Evolutionary conservation across 305 asterid genomes (phyloP).

Genomic region (Fraxinus greggii): DNA sequence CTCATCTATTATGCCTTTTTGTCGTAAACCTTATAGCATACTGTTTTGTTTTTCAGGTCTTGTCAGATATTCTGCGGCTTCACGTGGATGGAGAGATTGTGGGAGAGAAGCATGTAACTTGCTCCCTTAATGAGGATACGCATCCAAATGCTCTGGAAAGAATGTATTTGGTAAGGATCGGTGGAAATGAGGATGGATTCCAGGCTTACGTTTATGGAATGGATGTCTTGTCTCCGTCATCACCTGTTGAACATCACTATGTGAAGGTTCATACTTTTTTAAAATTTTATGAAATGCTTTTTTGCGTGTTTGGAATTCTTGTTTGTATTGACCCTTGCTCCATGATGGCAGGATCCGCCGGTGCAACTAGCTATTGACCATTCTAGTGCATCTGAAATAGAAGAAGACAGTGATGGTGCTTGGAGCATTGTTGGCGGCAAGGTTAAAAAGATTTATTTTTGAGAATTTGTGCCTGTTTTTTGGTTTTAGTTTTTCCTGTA

Average conservation of each 20-base stretch:
- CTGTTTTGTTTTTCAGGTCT: constrained; percentile 46
- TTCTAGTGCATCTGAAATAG: constrained; percentile 67
- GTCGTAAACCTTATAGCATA: constrained; percentile 20
- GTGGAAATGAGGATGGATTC: constrained; percentile 39
- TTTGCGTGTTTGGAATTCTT: not conserved
- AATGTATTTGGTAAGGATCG: constrained; percentile 45
- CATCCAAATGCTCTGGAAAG: constrained; percentile 38
- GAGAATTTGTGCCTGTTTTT: not conserved
- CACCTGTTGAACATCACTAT: constrained; percentile 42
- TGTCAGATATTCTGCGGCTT: constrained; percentile 48
- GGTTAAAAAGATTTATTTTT: constrained; percentile 38
- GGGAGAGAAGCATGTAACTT: constrained; percentile 53
- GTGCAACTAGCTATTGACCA: constrained; percentile 55
- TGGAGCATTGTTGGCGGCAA: constrained; percentile 95
- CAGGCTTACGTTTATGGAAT: constrained; percentile 56
- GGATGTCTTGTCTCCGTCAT: constrained; percentile 38
- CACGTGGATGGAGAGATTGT: constrained; percentile 63
- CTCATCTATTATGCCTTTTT: constrained; percentile 18
- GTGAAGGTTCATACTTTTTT: constrained; percentile 42
- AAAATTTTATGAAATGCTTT: not conserved
- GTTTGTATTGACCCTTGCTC: constrained; percentile 27
- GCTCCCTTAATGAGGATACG: constrained; percentile 35
- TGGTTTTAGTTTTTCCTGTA: constrained; percentile 1
- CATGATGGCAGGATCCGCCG: constrained; percentile 63
- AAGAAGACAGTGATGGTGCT: constrained; percentile 77